Conservation (phyloP, 1,284 basidiomycete genomes). For the Naganishia liquefaciens region DNA sequence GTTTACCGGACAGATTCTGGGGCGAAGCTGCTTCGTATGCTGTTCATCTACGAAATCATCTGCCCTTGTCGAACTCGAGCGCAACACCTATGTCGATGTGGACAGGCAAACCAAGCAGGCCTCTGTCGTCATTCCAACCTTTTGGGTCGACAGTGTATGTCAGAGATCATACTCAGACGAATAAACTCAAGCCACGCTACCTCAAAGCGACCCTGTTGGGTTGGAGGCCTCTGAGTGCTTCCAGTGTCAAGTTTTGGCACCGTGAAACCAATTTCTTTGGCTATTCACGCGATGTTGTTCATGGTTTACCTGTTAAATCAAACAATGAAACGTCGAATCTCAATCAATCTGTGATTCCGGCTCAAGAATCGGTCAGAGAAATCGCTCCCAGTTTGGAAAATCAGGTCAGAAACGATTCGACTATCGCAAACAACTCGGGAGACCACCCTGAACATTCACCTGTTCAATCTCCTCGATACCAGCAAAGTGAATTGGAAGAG, state of each 20-base stretch:
- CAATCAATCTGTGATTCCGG: no score
- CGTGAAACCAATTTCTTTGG: not conserved
- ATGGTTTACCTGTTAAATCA: not conserved
- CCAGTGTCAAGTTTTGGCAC: not conserved
- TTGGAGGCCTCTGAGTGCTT: not conserved
- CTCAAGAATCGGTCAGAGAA: no score
- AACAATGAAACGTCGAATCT: no score
- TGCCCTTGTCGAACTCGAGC: not conserved
- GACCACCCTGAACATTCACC: no score
- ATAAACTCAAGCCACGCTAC: not conserved
- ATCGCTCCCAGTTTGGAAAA: no score
- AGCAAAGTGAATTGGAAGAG: no score
- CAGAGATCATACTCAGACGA: not conserved
- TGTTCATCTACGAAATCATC: constrained; percentile 30
- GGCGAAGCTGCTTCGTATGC: constrained; percentile 32
- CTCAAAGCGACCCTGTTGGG: not conserved
- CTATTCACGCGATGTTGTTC: constrained; percentile 1
- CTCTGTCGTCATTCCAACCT: not conserved
- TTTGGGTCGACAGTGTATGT: not conserved
- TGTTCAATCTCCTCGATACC: no score
- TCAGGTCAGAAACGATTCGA: no score
- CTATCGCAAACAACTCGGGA: no score
- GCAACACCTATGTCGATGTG: not conserved
- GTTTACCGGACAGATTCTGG: constrained; percentile 26
- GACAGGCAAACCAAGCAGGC: not conserved